Evolutionary conservation across 2,329 filamentous ascomycete genomes (phyloP).

Genomic region (Colletotrichum trifolii): DNA sequence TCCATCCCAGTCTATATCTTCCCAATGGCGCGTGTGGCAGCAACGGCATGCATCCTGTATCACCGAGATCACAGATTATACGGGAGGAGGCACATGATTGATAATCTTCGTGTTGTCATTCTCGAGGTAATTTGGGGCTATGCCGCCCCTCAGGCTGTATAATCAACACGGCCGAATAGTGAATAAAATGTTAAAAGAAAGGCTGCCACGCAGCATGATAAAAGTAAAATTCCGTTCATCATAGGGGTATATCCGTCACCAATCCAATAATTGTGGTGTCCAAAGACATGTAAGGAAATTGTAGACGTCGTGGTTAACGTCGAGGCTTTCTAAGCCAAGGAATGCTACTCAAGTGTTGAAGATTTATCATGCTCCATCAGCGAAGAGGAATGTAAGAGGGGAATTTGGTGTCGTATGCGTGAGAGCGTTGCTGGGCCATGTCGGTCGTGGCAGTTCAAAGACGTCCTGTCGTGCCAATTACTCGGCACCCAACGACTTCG

Average conservation of each 20-base stretch:
- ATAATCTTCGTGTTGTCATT: no score
- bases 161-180: not conserved
- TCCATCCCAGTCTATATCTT: no score
- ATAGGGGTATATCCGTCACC: constrained; percentile 34
- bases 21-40: no score
- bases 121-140: no score
- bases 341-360: not conserved
- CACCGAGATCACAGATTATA: no score
- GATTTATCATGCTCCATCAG: constrained; percentile 2
- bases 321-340: not conserved
- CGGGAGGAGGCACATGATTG: not conserved
- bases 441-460: not conserved
- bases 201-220: constrained; percentile 16
- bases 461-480: not conserved
- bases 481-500: not conserved
- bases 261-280: constrained; percentile 13
- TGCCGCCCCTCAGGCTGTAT: no score
- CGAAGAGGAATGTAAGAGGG: constrained; percentile 8
- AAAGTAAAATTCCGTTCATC: constrained; percentile 6
- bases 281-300: not conserved
- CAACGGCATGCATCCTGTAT: no score
- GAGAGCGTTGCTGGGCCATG: not conserved
- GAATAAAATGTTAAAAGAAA: not conserved
- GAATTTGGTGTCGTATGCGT: not conserved
- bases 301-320: constrained; percentile 14